Evolutionary conservation across 1,284 basidiomycete genomes (phyloP).

Genomic region (Cutaneotrichosporon spelunceum): DNA sequence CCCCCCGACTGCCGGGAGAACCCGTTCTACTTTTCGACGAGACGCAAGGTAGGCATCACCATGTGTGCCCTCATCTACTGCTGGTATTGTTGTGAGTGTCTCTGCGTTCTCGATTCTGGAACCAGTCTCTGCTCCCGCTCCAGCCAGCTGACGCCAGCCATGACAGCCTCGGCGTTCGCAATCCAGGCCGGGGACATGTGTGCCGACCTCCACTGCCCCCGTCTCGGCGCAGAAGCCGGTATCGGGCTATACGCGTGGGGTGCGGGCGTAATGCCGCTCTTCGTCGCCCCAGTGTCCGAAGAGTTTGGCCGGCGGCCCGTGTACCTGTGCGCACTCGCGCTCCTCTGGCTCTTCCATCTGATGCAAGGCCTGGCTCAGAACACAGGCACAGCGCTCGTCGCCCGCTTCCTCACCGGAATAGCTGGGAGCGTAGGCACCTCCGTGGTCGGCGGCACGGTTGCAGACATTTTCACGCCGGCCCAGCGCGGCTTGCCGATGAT

Average conservation of each 20-base stretch:
- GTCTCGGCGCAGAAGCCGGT: conserved; percentile 62
- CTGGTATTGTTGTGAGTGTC: conserved; percentile 55
- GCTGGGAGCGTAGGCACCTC: conserved; percentile 65
- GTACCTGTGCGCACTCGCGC: conserved; percentile 60
- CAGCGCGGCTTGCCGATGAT: conserved; percentile 23
- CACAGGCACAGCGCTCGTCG: conserved; percentile 65
- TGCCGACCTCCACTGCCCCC: conserved; percentile 61
- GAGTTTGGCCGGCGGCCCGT: conserved; percentile 70
- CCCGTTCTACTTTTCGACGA: conserved; percentile 57
- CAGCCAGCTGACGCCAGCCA: conserved; percentile 50
- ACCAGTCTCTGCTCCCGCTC: neutral
- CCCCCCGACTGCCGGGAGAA: conserved; percentile 57
- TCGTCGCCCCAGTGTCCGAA: conserved; percentile 70
- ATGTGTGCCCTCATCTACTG: conserved; percentile 61
- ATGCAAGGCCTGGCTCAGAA: conserved; percentile 64
- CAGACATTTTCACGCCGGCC: conserved; percentile 58
- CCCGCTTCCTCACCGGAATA: conserved; percentile 62
- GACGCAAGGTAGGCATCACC: conserved; percentile 62
- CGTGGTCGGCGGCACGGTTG: conserved; percentile 73
- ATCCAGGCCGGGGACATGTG: conserved; percentile 62
- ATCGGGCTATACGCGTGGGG: conserved; percentile 62
- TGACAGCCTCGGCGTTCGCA: conserved; percentile 60
- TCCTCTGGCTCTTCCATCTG: conserved; percentile 61
- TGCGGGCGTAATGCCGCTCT: conserved; percentile 66
- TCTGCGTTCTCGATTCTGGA: neutral